A percentile compares a stretch with the other conserved stretches of the same genome.
These are phyloP conservation scores for Chimonanthus salicifolius DNA, from an alignment of 164 flowering plant genomes.

Conservation along the genomic window DNA sequence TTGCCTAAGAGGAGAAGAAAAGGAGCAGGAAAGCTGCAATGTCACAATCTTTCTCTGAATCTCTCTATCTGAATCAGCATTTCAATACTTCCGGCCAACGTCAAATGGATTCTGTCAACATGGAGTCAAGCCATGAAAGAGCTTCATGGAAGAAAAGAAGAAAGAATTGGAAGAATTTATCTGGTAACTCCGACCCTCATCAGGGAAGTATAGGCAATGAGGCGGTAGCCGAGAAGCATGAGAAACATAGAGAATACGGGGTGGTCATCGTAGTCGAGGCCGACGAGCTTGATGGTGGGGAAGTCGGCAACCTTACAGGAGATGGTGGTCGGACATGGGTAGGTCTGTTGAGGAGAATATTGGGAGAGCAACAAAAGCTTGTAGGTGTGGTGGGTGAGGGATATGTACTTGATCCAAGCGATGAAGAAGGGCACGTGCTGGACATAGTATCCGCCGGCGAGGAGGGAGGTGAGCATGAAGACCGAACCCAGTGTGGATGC, in stretches of 20 bases:
- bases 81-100: no score
- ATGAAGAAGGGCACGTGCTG: slow-evolving; percentile 61
- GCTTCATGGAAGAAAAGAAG: no score
- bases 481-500: slow-evolving; percentile 57
- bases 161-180: neutral
- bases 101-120: no score
- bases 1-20: no score
- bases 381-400: slow-evolving; percentile 41
- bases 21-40: no score
- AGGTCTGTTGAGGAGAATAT: slow-evolving; percentile 32
- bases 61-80: no score
- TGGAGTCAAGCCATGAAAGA: no score
- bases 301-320: slow-evolving; percentile 38
- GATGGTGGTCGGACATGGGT: slow-evolving; percentile 26
- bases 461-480: slow-evolving; percentile 43
- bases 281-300: slow-evolving; percentile 37
- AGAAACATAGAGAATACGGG: slow-evolving; percentile 30
- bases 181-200: slow-evolving; percentile 47
- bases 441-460: slow-evolving; percentile 66
- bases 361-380: slow-evolving; percentile 59
- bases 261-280: slow-evolving; percentile 26
- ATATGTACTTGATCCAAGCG: slow-evolving; percentile 59
- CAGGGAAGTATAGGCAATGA: slow-evolving; percentile 62
- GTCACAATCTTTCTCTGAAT: no score
- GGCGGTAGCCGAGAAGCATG: slow-evolving; percentile 59